Base-by-base conservation (phyloP, 768 basidiomycete species). In the Lyophyllum decastes region DNA sequence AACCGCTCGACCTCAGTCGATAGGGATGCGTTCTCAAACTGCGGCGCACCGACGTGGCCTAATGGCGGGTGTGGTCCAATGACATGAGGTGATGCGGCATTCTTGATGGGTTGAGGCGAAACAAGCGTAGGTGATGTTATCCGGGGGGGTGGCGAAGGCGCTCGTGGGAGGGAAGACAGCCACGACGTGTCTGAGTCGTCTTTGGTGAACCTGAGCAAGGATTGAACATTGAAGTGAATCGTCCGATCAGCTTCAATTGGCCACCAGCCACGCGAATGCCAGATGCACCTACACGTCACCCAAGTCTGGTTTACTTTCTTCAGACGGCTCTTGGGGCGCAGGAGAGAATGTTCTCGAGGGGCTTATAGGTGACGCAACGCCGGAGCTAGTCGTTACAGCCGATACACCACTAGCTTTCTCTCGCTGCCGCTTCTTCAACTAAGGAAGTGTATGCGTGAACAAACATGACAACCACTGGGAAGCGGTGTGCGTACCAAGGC, bases 371-470 rank as follows among this genome's bases (percentile, higher is more conserved):
- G 80, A 77, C 52, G 72, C 69, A 54, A 72, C 73, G 57, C 69
- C 68, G 35, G 76, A 70, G 33, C 66, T 68, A 45, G 67, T 49
- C 43, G 67, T 58, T 61, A 67, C 54, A 47, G 68, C 55, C 49
- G 70, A 63, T 46, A 72, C 70, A 51, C 78, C 83, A 47, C 76
- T 77, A 40, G 78, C 77, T 71, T 90, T 91, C 75, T 89, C 84
- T 65, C 86, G 87, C 62, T 89, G 89, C 58, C 88, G 82, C 73
- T 90, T 91, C 80, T 92, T 91, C 70, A 93, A 80, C 90, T 93
- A 71, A 46, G 62, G 52, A 38, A 38, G 6, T 34, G 47, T 25
- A 35, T 53, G 19, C 54, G 65, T 48, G 46, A 35, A 41, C 11
- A 4, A 30, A n/a, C 43, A 56, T 24, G 54, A 45, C 52, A 30